phyloP scores from a whole-genome alignment of 768 basidiomycete genomes.

The Collybia mongolica region DNA sequence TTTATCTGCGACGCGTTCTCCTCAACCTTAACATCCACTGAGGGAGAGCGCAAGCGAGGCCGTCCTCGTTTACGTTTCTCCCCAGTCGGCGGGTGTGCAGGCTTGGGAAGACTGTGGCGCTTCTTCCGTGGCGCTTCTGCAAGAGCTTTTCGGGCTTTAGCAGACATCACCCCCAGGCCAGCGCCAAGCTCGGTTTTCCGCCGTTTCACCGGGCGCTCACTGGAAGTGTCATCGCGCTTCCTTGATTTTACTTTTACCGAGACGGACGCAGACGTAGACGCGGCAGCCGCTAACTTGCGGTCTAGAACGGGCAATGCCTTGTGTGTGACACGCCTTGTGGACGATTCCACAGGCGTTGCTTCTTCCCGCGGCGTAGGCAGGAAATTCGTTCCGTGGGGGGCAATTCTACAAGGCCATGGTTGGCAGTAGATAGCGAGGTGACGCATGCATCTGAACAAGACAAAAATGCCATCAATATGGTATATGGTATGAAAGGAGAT shows the following conservation, averaged over 20 bases:
- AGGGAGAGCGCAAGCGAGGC: conserved; percentile 34
- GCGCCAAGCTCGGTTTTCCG: conserved; percentile 42
- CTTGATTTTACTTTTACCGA: conserved; percentile 15
- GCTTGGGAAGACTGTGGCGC: conserved; percentile 13
- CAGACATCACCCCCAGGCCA: conserved; percentile 25
- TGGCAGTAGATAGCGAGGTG: conserved; percentile 76
- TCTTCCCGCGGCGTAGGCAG: conserved; percentile 53
- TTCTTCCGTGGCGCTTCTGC: conserved; percentile 9
- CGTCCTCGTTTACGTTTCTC: conserved; percentile 41
- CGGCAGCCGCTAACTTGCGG: conserved; percentile 49
- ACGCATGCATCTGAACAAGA: conserved; percentile 61
- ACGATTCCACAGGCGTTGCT: conserved; percentile 42
- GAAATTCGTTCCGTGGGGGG: conserved; percentile 44
- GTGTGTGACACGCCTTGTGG: conserved; percentile 48
- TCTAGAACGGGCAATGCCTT: conserved; percentile 51
- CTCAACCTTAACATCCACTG: conserved; percentile 14
- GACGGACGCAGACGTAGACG: conserved; percentile 23
- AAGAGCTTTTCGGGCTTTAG: conserved; percentile 14
- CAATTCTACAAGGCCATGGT: conserved; percentile 67
- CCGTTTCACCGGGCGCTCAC: conserved; percentile 44
- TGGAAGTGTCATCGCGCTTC: conserved; percentile 31
- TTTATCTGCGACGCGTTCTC: conserved; percentile 18
- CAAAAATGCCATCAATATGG: conserved; percentile 5
- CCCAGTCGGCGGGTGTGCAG: neutral
- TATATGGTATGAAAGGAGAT: conserved; percentile 7